Base-by-base conservation (phyloP, 2,329 filamentous ascomycete species). In the Penicillium sp. region DNA sequence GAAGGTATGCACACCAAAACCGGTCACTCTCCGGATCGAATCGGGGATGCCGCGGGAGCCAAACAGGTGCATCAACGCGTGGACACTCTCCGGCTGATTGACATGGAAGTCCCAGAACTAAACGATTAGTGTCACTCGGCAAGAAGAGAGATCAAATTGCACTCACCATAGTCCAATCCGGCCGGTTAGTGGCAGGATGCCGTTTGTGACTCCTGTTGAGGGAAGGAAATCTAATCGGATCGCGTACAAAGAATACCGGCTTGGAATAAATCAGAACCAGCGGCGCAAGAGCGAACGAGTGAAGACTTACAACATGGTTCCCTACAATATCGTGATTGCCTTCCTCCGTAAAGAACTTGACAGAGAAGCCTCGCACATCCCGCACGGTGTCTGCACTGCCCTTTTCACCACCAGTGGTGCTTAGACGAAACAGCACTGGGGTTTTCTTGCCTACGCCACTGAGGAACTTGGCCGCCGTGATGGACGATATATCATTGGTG, bases 161-260 rank as follows among this genome's bases (percentile, higher is more conserved):
- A 29, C 64, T 53, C 56, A 67, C 66, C 69, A 72, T 70, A 29
- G 62, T 67, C 19, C 58, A 21, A 57, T 72, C 65, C 33, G 65
- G 63, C 26, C 62, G 53, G 31, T 71, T 65, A 11, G 59, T 64
- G 26, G 45, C 55, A 10, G 67, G 67, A 61, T 90, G 75, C n/a
- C 87, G 79, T 78, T 90, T 90, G 69, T 90, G 87, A 0, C 86
- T 88, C 64, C 89, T 85, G 50, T 89, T 89, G 67, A 89, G 83
- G 61, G 86, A 80, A 13, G 88, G 87, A 65, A 89, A 90, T 72
- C 90, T 90, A 59, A 86, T 83, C 0, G 88, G 85, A 61, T 90
- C 88, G 6, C 79, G 71, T 39, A 90, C 68, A 71, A 91, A 91
- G 77, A 91, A 91, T 1, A 89, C 84, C 0, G 88, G 87, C 66